Conservation (phyloP, 2,329 filamentous ascomycete genomes). For the Aureobasidium pullulans region DNA sequence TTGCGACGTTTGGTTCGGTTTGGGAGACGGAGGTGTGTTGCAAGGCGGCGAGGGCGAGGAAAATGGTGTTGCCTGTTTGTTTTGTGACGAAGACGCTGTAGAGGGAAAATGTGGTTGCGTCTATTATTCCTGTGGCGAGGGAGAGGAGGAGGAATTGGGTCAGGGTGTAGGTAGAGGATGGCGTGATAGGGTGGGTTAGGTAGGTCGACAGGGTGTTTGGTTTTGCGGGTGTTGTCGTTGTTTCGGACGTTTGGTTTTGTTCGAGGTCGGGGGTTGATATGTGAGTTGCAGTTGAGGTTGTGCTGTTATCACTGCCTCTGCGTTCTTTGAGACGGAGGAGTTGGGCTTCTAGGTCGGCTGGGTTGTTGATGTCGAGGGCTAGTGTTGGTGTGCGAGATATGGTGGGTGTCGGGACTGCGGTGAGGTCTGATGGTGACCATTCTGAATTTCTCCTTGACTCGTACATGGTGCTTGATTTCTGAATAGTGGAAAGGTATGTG, state of each 20-base stretch:
- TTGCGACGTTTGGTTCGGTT: conserved; percentile 19
- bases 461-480: not conserved
- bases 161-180: conserved; percentile 19
- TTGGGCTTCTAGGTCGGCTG: conserved; percentile 7
- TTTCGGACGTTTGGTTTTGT: not conserved
- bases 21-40: not conserved
- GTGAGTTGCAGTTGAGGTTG: not conserved
- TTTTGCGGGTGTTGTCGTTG: too few relatives aligned
- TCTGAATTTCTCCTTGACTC: not conserved
- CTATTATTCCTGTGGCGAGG: conserved; percentile 14
- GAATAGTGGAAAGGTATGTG: not conserved
- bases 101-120: conserved; percentile 54
- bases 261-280: not conserved
- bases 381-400: not conserved
- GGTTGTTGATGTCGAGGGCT: conserved; percentile 1
- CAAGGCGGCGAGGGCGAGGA: conserved; percentile 42
- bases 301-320: not conserved
- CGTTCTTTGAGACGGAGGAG: not conserved
- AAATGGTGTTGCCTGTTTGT: conserved; percentile 59
- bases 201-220: not conserved
- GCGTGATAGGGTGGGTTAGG: conserved; percentile 22
- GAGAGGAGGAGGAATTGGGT: conserved; percentile 24
- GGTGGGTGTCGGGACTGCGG: not conserved
- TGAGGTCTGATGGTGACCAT: not conserved
- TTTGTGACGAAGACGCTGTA: conserved; percentile 58